Base-by-base conservation (phyloP, 345 rosid genomes). In the Xanthoceras sorbifolium region DNA sequence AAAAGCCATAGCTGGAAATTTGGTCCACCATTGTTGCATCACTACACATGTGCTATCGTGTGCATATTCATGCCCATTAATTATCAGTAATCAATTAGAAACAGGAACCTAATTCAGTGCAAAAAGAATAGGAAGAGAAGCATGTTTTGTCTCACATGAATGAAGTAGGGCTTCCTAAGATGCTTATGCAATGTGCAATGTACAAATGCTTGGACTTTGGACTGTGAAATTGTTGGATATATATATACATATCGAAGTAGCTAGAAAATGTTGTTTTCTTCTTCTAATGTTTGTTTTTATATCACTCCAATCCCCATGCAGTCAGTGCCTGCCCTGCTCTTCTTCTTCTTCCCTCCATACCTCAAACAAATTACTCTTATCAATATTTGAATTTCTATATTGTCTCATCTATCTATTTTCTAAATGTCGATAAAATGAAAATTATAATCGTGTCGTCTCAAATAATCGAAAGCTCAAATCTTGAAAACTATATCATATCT, bases 21-120 rank as follows among this genome's bases (percentile, higher is more conserved):
- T 79, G 89, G 79, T 66, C 89, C 89, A 81, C 86, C 48, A 36
- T 50, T 20, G 7, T 50, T 20, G 7, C 72, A 79, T 71, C 72
- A 64, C 71, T 25, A 31, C 55, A 68, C 72, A 62, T 78, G 50
- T 34, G 55, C 23, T 40, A 60, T 72, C 69, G n/a, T 67, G 77
- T 79, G 78, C 63, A 44, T 26, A 64, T 18, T 71, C 5, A 23
- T 28, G 32, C 28, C 22, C 38, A 17, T 62, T 70, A 40, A 76
- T 64, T 2, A 54, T 62, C 70, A 72, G 74, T 29, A 70, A 76
- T 26, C 66, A n/a, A n/a, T n/a, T n/a, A 74, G 46, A 48, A 60
- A 74, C 69, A 74, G 50, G 25, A 50, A 78, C 32, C 62, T 74
- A 18, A 71, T 36, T n/a, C 44, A 38, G 29, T 28, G 57, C n/a